These are phyloP conservation scores for Penicillium pulvis DNA, from an alignment of 495 filamentous ascomycete genomes.

Conservation along the genomic window DNA sequence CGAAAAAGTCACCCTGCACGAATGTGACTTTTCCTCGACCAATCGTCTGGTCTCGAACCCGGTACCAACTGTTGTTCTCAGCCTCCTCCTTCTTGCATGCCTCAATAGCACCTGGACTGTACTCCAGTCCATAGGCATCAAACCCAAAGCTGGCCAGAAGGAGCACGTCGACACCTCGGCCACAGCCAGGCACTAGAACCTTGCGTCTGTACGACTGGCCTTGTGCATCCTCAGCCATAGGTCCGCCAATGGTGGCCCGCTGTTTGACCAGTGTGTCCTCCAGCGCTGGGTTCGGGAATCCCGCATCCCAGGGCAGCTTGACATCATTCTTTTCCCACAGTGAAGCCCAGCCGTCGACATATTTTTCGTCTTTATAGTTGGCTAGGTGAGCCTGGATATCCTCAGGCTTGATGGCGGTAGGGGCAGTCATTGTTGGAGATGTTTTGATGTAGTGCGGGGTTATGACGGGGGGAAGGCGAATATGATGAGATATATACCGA, in stretches of 20 bases:
- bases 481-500: neutral
- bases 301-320: slow-evolving; percentile 70
- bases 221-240: slow-evolving; percentile 29
- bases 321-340: slow-evolving; percentile 60
- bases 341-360: slow-evolving; percentile 56
- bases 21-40: slow-evolving; percentile 60
- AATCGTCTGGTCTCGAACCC: slow-evolving; percentile 39
- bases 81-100: slow-evolving; percentile 52
- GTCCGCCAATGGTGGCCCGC: slow-evolving; percentile 46
- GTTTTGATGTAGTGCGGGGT: neutral
- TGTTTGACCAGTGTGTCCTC: slow-evolving; percentile 57
- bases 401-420: slow-evolving; percentile 26
- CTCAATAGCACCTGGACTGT: slow-evolving; percentile 57
- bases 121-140: slow-evolving; percentile 73
- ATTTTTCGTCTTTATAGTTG: slow-evolving; percentile 33
- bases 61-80: slow-evolving; percentile 46
- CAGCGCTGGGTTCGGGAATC: slow-evolving; percentile 66
- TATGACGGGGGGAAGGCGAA: neutral
- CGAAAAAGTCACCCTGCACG: slow-evolving; percentile 73
- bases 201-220: slow-evolving; percentile 38
- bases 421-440: slow-evolving; percentile 22
- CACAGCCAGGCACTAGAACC: slow-evolving; percentile 73
- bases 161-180: slow-evolving; percentile 73
- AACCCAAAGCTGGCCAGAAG: slow-evolving; percentile 71
- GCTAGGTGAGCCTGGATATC: slow-evolving; percentile 31